Evolutionary conservation across 805 yeast genomes (phyloP), one percentile per base, ranked within the genome.

Genomic region (Naumovozyma baii): DNA sequence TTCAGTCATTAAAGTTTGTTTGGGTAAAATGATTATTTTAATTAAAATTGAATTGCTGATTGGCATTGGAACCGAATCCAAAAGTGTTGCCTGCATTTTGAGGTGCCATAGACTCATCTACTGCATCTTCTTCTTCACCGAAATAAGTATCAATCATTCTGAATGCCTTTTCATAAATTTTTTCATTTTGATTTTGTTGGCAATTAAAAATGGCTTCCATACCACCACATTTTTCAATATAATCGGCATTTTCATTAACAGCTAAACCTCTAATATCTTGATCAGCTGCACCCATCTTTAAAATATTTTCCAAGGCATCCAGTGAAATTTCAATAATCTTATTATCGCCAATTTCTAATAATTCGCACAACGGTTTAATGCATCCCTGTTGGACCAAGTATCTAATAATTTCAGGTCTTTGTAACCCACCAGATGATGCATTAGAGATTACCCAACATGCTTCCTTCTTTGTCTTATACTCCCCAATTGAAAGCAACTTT

Each of bases 401-500:
- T 54, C 86, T 75, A 54, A 90, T 86, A 61, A 86, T 95, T 43
- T 85, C 94, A 5, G 96, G 96, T 59, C 77, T 80, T 33, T 80
- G 69, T 51, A 84, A 71, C n/a, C 95, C 96, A 50, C 96, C 96
- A n/a, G 95, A 82, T 12, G 95, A 83, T 31, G 96, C 96, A 61
- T 88, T 88, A 30, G 96, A 85, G 51, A 88, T 81, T 31, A 96
- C 96, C 96, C 96, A 88, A 71, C 96, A 87, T 3, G 96, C 96
- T 68, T 88, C 97, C 64, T 87, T 90, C 61, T 83, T 83, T 31
- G 96, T 87, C 69, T 85, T 86, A 69, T 85, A 86, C 59, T 87
- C 96, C 46, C 88, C 95, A 41, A 74, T 72, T 52, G 77, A 73
- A 61, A 90, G 72, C 44, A 79, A 66, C 59, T 87, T 78, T 52